Percentiles rank a stretch among this genome's conserved stretches.
Conservation (phyloP, 2,329 filamentous ascomycete genomes). For the Fusarium albosuccineum region DNA sequence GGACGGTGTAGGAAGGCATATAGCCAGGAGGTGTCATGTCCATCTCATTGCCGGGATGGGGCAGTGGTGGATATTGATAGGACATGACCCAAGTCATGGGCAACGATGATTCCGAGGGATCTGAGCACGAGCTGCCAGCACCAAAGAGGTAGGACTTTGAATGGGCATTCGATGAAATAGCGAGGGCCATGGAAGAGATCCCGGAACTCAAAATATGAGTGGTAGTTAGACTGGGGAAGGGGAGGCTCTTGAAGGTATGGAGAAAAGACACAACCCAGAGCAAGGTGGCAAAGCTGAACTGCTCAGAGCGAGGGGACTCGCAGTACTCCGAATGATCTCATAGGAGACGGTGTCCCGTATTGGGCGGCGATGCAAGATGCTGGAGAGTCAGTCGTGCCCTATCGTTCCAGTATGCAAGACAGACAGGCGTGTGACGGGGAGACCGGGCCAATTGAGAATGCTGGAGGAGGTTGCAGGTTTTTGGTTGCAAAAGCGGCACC, state of each 20-base stretch:
- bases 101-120: conserved; percentile 17
- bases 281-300: conserved; percentile 16
- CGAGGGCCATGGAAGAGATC: conserved; percentile 38
- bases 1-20: conserved; percentile 48
- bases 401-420: conserved; percentile 31
- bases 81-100: conserved; percentile 55
- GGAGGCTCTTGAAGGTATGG: conserved; percentile 9
- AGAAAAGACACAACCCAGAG: conserved; percentile 8
- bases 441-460: conserved; percentile 23
- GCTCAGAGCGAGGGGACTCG: conserved; percentile 12
- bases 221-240: conserved; percentile 5
- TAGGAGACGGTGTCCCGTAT: conserved; percentile 17
- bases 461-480: conserved; percentile 10
- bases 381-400: conserved; percentile 29
- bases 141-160: conserved; percentile 29
- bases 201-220: conserved; percentile 6
- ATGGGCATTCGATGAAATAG: conserved; percentile 24
- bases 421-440: conserved; percentile 17
- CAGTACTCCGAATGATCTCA: conserved; percentile 10
- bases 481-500: conserved; percentile 18
- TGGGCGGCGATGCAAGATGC: conserved; percentile 24
- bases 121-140: conserved; percentile 22
- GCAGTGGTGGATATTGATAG: conserved; percentile 62
- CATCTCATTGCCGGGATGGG: conserved; percentile 57
- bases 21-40: conserved; percentile 56